Evolutionary conservation across 2,329 filamentous ascomycete genomes (phyloP), one percentile per base, ranked within the genome.

Genomic region (Chalara sp.): DNA sequence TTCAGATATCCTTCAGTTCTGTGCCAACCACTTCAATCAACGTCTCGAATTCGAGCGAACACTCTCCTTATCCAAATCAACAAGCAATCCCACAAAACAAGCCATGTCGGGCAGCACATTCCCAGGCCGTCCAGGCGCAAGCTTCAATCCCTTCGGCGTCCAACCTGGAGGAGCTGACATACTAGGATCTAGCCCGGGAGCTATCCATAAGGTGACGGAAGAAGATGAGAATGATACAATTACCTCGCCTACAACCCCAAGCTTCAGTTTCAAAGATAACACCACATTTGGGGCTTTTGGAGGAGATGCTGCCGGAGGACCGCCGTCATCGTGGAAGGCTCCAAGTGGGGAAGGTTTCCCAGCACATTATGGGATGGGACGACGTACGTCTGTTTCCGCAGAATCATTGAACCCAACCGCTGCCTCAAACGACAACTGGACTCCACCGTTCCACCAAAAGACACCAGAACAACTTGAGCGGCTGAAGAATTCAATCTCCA

Each of bases 341-440:
- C 51, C 57, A 31, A 67, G 80, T 53, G 72, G 78, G 39, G 83
- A 88, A 58, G 83, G 81, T 61, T 89, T 96, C 65, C 93, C 93
- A 50, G 86, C 81, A 61, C 91, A 97, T 68, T 97, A 96, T 73
- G 95, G 95, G 68, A 85, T 96, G 70, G 87, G 83, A 61, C 87
- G 93, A 57, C 88, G 93, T 62, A 96, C 91, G 39, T 97, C 93
- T 4, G 93, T 99, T 48, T 97, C 93, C 40, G 93, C 93, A 47
- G 93, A 99, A 71, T 96, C 92, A 1, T 78, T 97, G 64, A 95
- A 96, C 69, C 93, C 93, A 13, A 87, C 84, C 46, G 84, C 87
- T 32, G 85, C 90, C 53, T 81, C 82, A 51, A 85, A 89, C 62
- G 89, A 93, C 67, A 93, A 89, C 69, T 99, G 92, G 91, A 80